phyloP scores from a whole-genome alignment of 228 moss, liverwort and hornwort genomes.

The Sphagnum fallax region DNA sequence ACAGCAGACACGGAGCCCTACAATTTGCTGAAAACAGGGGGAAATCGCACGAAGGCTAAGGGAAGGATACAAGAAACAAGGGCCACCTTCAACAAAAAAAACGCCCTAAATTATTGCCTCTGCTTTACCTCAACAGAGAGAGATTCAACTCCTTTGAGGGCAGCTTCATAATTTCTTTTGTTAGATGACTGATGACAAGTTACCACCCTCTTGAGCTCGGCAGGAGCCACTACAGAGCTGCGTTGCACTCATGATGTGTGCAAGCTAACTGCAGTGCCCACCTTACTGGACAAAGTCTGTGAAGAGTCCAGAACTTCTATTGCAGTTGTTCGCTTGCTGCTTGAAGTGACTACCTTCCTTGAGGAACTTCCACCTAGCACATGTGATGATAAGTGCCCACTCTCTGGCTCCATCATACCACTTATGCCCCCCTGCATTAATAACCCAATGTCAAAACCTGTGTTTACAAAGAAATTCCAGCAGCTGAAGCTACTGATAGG shows the following conservation, averaged over 20 bases:
- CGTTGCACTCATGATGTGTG: slow-evolving; percentile 85
- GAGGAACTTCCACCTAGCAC: slow-evolving; percentile 90
- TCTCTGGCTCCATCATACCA: slow-evolving; percentile 69
- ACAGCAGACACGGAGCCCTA: too few relatives aligned
- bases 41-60: too few relatives aligned
- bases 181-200: slow-evolving; percentile 51
- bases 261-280: slow-evolving; percentile 66
- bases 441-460: too few relatives aligned
- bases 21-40: too few relatives aligned
- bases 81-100: slow-evolving; percentile 29
- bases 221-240: slow-evolving; percentile 76
- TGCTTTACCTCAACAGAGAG: slow-evolving; percentile 50
- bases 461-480: too few relatives aligned
- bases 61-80: not conserved
- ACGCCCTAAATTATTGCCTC: slow-evolving; percentile 51
- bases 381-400: slow-evolving; percentile 76
- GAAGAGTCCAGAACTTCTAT: slow-evolving; percentile 66
- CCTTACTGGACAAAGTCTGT: slow-evolving; percentile 66
- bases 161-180: not conserved
- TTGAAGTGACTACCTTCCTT: slow-evolving; percentile 72
- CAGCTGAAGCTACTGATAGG: too few relatives aligned
- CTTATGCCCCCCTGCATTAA: slow-evolving; percentile 6
- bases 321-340: slow-evolving; percentile 42
- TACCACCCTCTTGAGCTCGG: slow-evolving; percentile 93
- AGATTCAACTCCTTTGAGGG: slow-evolving; percentile 69